Evolutionary conservation across 495 filamentous ascomycete genomes (phyloP).

Genomic region (Penicillium steckii): DNA sequence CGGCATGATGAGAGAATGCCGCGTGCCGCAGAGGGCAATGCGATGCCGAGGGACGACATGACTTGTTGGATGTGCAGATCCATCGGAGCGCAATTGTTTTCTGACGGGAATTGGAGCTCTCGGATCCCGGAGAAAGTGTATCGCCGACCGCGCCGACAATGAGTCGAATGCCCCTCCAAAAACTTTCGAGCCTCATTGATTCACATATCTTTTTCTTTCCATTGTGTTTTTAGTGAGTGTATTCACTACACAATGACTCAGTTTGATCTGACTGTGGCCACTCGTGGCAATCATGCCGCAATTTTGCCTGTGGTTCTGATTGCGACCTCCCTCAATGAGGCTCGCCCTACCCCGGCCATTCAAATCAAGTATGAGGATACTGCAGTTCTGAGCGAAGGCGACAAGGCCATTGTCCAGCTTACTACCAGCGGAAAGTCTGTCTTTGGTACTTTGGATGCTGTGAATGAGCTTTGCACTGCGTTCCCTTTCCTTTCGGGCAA

Average conservation of each 20-base stretch:
- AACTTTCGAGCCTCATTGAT: conserved; percentile 10
- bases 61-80: conserved; percentile 16
- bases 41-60: conserved; percentile 42
- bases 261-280: conserved; percentile 55
- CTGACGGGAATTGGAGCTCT: conserved; percentile 34
- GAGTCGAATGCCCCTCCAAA: conserved; percentile 22
- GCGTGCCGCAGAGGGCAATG: conserved; percentile 41
- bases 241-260: conserved; percentile 30
- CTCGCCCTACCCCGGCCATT: conserved; percentile 42
- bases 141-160: conserved; percentile 25
- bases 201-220: conserved; percentile 4
- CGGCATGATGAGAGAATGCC: conserved; percentile 39
- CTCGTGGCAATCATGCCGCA: conserved; percentile 57
- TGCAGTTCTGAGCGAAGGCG: conserved; percentile 39
- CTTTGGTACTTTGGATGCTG: conserved; percentile 35
- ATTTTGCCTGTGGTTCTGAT: conserved; percentile 50
- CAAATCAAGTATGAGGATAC: conserved; percentile 48
- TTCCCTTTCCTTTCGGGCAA: conserved; percentile 48
- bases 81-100: conserved; percentile 33
- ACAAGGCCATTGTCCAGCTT: conserved; percentile 45
- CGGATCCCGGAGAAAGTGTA: conserved; percentile 34
- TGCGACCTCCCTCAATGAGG: conserved; percentile 50
- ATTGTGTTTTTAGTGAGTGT: not conserved
- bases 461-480: conserved; percentile 37
- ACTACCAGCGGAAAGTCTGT: conserved; percentile 29